Evolutionary conservation across 1,284 basidiomycete genomes (phyloP).

Genomic region (Wallemia hederae): DNA sequence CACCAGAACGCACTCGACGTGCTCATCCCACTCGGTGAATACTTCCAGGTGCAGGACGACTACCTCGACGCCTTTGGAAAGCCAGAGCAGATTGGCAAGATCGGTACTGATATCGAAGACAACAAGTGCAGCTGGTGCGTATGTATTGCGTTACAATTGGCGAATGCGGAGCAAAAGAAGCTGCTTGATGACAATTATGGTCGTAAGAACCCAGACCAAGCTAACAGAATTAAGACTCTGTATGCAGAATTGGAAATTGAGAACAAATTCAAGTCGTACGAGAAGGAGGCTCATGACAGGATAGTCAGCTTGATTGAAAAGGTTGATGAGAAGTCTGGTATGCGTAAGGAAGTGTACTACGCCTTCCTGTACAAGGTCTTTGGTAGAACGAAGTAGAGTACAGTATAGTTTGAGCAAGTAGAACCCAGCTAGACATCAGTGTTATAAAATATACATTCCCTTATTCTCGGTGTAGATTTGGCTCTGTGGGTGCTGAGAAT

Average conservation of each 20-base stretch:
- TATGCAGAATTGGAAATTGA: conserved; percentile 44
- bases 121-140: conserved; percentile 98
- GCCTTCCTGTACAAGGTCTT: conserved; percentile 74
- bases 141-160: conserved; percentile 47
- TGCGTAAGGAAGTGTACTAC: conserved; percentile 54
- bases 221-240: conserved; percentile 44
- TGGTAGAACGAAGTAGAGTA: conserved; percentile 43
- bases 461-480: conserved; percentile 19
- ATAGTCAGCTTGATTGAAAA: conserved; percentile 35
- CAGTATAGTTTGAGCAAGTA: background rate
- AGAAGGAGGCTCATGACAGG: conserved; percentile 38
- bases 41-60: conserved; percentile 98
- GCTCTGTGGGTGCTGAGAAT: conserved; percentile 35
- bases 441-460: conserved; percentile 23
- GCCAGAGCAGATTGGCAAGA: conserved; percentile 78
- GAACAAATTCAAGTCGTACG: conserved; percentile 41
- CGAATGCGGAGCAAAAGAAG: conserved; percentile 31
- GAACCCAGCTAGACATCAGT: background rate
- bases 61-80: conserved; percentile 78
- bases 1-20: conserved; percentile 59
- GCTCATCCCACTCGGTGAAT: conserved; percentile 76
- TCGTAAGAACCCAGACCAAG: conserved; percentile 33
- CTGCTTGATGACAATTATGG: conserved; percentile 55
- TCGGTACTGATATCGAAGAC: conserved; percentile 92
- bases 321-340: conserved; percentile 32